Conservation (phyloP, 2,329 filamentous ascomycete species). For the Pezicula neosporulosa region DNA sequence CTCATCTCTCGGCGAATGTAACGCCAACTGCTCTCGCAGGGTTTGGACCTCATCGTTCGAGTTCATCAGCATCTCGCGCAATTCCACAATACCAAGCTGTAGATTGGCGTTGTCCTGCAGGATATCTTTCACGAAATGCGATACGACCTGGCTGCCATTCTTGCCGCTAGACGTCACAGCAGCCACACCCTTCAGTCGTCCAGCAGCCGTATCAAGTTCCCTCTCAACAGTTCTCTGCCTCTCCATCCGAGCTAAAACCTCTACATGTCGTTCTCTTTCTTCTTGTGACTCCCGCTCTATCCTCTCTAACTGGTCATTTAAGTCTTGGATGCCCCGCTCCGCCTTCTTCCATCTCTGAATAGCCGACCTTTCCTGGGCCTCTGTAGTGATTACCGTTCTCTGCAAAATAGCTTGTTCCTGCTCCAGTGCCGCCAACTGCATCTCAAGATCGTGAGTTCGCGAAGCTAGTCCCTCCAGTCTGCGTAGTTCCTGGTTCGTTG, state of each 20-base stretch:
- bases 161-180: constrained; percentile 54
- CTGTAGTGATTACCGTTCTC: constrained; percentile 59
- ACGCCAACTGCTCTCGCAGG: constrained; percentile 75
- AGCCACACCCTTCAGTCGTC: constrained; percentile 74
- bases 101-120: constrained; percentile 93
- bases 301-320: constrained; percentile 84
- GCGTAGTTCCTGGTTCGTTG: constrained; percentile 73
- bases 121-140: constrained; percentile 93
- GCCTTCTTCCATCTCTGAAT: constrained; percentile 82
- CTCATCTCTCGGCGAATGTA: constrained; percentile 63
- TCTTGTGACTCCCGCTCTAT: constrained; percentile 82
- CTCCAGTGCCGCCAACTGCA: constrained; percentile 75
- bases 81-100: constrained; percentile 85
- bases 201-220: constrained; percentile 76
- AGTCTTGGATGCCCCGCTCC: constrained; percentile 70
- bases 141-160: constrained; percentile 70
- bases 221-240: constrained; percentile 77
- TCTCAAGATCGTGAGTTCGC: constrained; percentile 75
- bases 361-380: constrained; percentile 74
- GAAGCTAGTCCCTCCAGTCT: constrained; percentile 70
- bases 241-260: constrained; percentile 81
- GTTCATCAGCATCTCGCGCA: constrained; percentile 83
- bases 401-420: constrained; percentile 75
- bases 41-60: constrained; percentile 93
- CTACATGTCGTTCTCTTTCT: constrained; percentile 77